These are phyloP conservation scores for Microascus cirrosus DNA, from an alignment of 2,329 filamentous ascomycete genomes.

Conservation along the genomic window DNA sequence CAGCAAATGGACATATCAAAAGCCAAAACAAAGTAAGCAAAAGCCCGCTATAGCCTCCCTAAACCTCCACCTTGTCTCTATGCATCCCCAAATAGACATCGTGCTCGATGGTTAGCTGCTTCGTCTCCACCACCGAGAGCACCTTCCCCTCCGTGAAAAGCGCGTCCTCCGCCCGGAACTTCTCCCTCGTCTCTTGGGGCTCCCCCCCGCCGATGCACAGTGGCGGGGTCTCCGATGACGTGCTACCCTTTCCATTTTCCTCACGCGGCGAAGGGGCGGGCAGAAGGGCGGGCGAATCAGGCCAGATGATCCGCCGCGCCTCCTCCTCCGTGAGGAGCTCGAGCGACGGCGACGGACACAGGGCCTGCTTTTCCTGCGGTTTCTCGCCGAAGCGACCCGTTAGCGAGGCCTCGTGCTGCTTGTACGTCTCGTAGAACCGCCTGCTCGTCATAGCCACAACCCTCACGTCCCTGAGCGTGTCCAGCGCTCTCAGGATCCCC, in stretches of 20 bases:
- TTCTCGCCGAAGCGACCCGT: background rate
- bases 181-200: constrained; percentile 11
- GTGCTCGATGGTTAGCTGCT: constrained; percentile 7
- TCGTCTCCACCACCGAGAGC: constrained; percentile 11
- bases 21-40: background rate
- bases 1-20: background rate
- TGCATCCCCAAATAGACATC: constrained; percentile 5
- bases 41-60: background rate
- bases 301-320: constrained; percentile 1
- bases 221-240: background rate
- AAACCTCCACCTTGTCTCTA: background rate
- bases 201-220: background rate
- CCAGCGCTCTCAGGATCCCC: constrained; percentile 26
- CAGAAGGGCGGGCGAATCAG: background rate
- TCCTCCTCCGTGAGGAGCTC: constrained; percentile 5
- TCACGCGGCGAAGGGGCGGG: background rate
- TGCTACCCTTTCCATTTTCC: background rate
- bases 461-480: constrained; percentile 28
- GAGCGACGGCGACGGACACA: constrained; percentile 5
- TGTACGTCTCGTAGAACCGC: constrained; percentile 31
- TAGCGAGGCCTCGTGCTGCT: constrained; percentile 28
- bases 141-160: constrained; percentile 15
- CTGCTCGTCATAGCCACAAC: constrained; percentile 28
- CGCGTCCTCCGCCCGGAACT: constrained; percentile 14
- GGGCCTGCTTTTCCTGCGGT: constrained; percentile 4